Base-by-base conservation (phyloP, 805 yeast genomes). In the Ogataea salicorniae region DNA sequence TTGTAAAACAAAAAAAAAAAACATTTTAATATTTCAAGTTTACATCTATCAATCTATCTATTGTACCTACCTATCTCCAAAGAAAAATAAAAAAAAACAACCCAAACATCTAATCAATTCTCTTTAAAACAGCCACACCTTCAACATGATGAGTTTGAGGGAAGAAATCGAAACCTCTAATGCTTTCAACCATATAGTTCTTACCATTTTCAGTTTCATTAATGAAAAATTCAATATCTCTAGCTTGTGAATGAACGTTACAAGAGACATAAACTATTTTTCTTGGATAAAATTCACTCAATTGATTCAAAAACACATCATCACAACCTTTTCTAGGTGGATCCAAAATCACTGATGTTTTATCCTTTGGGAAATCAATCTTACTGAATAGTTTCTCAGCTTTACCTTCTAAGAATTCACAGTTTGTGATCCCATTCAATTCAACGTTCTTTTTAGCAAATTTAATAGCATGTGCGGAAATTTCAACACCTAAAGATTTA, bases 311-410 rank as follows among this genome's bases (percentile, higher is more conserved):
- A 62, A 94, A 94, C 9, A 81, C 80, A 44, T 82, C 86, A 65
- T 91, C 97, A 67, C 98, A 92, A 2, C 99, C 99, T 66, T 92
- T 94, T 65, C 99, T 81, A 39, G 98, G 96, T 4, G 99, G 99
- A 66, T 94, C 99, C 59, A 94, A 77, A 49, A 94, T 90, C 35
- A 94, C 94, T 11, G 96, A 81, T 0, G 98, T 94, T 57, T 82
- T 71, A 41, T 76, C 79, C 36, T 79, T 74, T 7, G 96, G 95
- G 4, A 89, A 80, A 51, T 83, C 84, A 51, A 87, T 85, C 48
- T 80, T 80, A 43, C 77, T 86, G 66, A 94, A 94, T 49, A 94
- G 83, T 64, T 81, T 78, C 64, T 91, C 97, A 2, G 98, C 98
- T 62, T 90, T 87, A 34, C 98, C 99, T 26, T 82, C 88, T 35